Percentiles rank a stretch among this genome's conserved stretches.
These are phyloP conservation scores for Paramecium tetraurelia DNA, from an alignment of 73 alveolate species.

Conservation along the genomic window DNA sequence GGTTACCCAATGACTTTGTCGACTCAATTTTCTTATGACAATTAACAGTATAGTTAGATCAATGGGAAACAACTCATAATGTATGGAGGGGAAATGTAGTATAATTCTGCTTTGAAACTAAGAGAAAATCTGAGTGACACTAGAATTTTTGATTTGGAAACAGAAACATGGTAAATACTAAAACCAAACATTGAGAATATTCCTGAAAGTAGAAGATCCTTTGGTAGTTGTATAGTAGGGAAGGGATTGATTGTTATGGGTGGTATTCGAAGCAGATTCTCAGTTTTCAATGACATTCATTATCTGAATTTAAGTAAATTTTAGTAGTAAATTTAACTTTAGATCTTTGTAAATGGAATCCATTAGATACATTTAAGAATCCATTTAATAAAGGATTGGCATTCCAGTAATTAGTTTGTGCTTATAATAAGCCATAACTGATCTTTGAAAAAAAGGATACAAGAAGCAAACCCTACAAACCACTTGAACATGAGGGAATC, in stretches of 20 bases:
- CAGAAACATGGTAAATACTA: background rate
- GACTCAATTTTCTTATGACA: background rate
- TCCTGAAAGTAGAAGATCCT: slow-evolving; percentile 43
- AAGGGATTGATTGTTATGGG: background rate
- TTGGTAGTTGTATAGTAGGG: slow-evolving; percentile 40
- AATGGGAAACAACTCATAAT: slow-evolving; percentile 16
- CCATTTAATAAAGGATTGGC: slow-evolving; percentile 25
- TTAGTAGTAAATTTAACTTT: background rate
- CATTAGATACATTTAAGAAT: background rate
- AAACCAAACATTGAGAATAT: slow-evolving; percentile 23
- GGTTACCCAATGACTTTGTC: background rate
- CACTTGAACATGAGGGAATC: slow-evolving; percentile 12
- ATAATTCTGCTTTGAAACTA: background rate
- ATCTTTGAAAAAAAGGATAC: slow-evolving; percentile 29
- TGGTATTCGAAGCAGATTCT: slow-evolving; percentile 23
- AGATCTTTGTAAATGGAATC: slow-evolving; percentile 38
- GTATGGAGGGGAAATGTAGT: slow-evolving; percentile 35
- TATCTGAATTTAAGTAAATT: background rate
- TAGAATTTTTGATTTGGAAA: slow-evolving; percentile 1
- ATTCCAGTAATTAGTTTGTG: background rate
- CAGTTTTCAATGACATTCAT: slow-evolving; percentile 20
- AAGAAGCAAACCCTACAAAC: background rate
- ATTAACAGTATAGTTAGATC: background rate
- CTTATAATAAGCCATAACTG: background rate
- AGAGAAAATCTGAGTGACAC: slow-evolving; percentile 37